Evolutionary conservation across 1,284 basidiomycete genomes (phyloP), one percentile per base, ranked within the genome.

Genomic region (Melampsora americana): DNA sequence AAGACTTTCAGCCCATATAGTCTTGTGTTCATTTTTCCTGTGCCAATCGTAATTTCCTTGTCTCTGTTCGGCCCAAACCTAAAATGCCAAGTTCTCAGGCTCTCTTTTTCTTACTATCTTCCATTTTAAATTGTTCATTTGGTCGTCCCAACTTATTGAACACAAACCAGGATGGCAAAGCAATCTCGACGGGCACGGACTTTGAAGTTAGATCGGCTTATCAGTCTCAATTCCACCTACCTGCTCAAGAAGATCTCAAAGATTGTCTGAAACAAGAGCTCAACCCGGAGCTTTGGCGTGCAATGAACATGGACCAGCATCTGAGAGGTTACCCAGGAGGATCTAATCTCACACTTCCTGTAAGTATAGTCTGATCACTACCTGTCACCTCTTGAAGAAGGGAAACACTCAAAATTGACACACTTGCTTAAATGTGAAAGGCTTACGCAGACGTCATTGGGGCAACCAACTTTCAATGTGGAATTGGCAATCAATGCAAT

Each of bases 231-330:
- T 56, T 74, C 20, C 64, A 66, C 30, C 30, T 66, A 44, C 42
- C 46, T 4, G 48, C 26, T 46, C 32, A 66, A 59, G 60, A 62
- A 35, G 60, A 74, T 26, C n/a, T 66, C 23, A 32, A 66, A 44
- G 32, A 53, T 23, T 74, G 71, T 28, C 35, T 74, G 26, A 39
- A 60, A 60, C 20, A 53, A 23, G 46, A 50, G 20, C 50, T 74
- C 3, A 66, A 50, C 11, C 42, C 64, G 32, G 50, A 66, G 26
- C 53, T 74, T 11, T 74, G 71, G 71, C 35, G 28, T n/a, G 53
- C 53, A 48, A 74, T 74, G 71, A 48, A 56, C 42, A 74, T 74
- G 71, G 71, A 74, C 26, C 46, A 74, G 7, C 64, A 74, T 60
- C 26, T 74, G 53, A 28, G 56, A 26, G 26, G 66, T 18, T 74